Conservation (phyloP, 805 yeast genomes). For the Lachancea dasiensis region DNA sequence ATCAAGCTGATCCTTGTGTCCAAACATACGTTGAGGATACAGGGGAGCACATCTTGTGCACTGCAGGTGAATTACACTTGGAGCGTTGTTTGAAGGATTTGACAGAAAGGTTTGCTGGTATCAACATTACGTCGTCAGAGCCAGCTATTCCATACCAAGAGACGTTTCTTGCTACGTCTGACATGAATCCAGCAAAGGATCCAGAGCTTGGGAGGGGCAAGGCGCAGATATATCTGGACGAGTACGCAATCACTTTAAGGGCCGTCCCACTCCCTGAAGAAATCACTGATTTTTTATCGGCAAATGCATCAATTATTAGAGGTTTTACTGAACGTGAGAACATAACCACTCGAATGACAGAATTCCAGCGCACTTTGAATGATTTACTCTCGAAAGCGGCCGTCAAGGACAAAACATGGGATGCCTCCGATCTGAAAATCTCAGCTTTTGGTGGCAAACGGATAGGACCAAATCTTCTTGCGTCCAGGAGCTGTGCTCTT, state of each 20-base stretch:
- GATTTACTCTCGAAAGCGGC: slow-evolving; percentile 27
- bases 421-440: slow-evolving; percentile 36
- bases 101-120: slow-evolving; percentile 84
- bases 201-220: slow-evolving; percentile 45
- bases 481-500: slow-evolving; percentile 36
- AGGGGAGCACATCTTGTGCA: slow-evolving; percentile 90
- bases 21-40: slow-evolving; percentile 78
- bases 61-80: slow-evolving; percentile 94
- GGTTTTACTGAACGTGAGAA: slow-evolving; percentile 29
- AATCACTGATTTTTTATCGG: slow-evolving; percentile 44
- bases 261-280: slow-evolving; percentile 51
- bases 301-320: slow-evolving; percentile 41
- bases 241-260: slow-evolving; percentile 37
- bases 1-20: slow-evolving; percentile 92
- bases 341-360: slow-evolving; percentile 21
- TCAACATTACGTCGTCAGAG: slow-evolving; percentile 78
- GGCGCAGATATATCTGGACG: slow-evolving; percentile 46
- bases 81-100: slow-evolving; percentile 92
- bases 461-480: slow-evolving; percentile 65
- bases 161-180: slow-evolving; percentile 52
- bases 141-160: slow-evolving; percentile 95
- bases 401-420: slow-evolving; percentile 26
- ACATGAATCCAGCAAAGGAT: slow-evolving; percentile 45
- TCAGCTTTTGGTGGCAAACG: slow-evolving; percentile 73
- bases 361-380: slow-evolving; percentile 33